These are phyloP conservation scores for Xylariaceae sp. DNA, from an alignment of 2,329 filamentous ascomycete species.

Conservation along the genomic window DNA sequence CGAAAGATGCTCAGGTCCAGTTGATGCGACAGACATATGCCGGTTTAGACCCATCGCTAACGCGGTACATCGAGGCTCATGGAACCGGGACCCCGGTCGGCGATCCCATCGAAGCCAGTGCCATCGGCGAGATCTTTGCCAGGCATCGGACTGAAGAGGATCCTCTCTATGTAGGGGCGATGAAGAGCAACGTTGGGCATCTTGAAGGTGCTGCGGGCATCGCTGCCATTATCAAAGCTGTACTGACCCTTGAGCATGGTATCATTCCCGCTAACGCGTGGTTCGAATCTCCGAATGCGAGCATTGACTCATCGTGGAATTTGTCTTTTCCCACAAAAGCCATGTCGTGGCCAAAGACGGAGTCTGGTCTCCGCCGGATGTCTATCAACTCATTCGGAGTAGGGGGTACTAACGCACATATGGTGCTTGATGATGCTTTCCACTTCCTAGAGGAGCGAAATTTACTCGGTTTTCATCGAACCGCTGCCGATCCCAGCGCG, in stretches of 20 bases:
- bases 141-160: constrained; percentile 5
- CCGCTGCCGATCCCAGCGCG: neutral
- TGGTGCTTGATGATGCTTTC: constrained; percentile 2
- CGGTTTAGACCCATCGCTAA: constrained; percentile 26
- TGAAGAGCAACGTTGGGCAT: constrained; percentile 18
- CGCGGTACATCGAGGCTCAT: constrained; percentile 18
- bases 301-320: constrained; percentile 9
- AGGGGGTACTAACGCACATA: constrained; percentile 1
- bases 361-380: constrained; percentile 11
- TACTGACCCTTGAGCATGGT: constrained; percentile 13
- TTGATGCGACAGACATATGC: constrained; percentile 36
- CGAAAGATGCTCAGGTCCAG: constrained; percentile 27
- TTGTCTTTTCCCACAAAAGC: constrained; percentile 11
- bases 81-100: constrained; percentile 21
- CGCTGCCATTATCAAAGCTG: constrained; percentile 15
- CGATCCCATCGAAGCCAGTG: constrained; percentile 31
- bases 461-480: neutral
- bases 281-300: constrained; percentile 12
- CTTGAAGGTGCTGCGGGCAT: constrained; percentile 13
- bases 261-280: constrained; percentile 15
- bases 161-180: constrained; percentile 12
- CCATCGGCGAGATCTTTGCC: constrained; percentile 13
- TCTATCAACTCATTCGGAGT: constrained; percentile 7
- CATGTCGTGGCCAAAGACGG: constrained; percentile 11
- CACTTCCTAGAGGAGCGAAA: constrained; percentile 1